Evolutionary conservation across 1,139 yeast species (phyloP), one percentile per base, ranked within the genome.

Genomic region (Kazachstania sp.): DNA sequence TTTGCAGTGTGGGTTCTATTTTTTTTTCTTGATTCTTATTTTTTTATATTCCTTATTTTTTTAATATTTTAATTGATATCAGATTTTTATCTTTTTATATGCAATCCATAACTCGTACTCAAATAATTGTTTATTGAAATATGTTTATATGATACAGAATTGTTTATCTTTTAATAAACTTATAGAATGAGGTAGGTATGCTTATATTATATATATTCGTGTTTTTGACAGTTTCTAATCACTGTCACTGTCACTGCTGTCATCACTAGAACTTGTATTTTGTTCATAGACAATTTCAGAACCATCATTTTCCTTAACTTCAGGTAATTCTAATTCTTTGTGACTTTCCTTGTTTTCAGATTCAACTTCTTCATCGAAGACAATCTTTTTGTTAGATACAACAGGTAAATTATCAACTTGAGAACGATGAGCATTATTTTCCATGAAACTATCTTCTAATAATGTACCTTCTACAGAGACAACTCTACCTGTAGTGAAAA

Each of bases 381-480:
- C 65, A 46, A 69, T 69, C 54, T 67, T 71, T 50, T 64, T 70
- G 55, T 66, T 68, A 12, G 72, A 70, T 37, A 68, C 70, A 11
- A 69, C 71, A 18, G 73, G 70, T 45, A 66, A 49, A 28, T 65
- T 61, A 45, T 67, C 71, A 8, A 59, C 66, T 50, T 58, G 58
- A 7, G 66, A 57, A 32, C 58, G 60, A 16, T 51, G 51, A 38
- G 47, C 51, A 8, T 49, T 49, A n/a, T 48, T 55, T 28, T 45
- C 53, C 23, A 45, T 41, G 20, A 45, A 40, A 3, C 37, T 46
- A 37, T 54, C 53, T 3, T 48, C 49, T 18, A 86, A 66, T 52
- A 90, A 71, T 0, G 95, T 81, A 15, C 97, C 97, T 53, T 87
- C 95, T 15, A 90, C 75, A 7, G 94, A 83, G 18, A 88, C 81